phyloP scores from a whole-genome alignment of 73 alveolate genomes.

The Uronychia binucleata region DNA sequence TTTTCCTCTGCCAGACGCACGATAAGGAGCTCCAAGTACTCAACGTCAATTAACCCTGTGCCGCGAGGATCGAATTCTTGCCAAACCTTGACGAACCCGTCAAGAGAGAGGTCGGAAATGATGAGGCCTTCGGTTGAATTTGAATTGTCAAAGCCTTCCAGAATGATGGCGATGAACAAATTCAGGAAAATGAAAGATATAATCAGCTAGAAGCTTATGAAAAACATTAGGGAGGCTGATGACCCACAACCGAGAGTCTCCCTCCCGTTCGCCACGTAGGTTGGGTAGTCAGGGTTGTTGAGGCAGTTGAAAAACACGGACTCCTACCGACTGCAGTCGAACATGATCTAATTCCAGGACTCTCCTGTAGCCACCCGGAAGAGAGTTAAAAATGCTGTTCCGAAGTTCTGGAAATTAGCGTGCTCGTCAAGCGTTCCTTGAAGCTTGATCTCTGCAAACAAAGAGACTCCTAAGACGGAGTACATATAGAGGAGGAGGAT shows the following conservation, averaged over 20 bases:
- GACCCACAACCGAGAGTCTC: slow-evolving; percentile 23
- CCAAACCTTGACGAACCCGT: slow-evolving; percentile 19
- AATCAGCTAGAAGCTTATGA: slow-evolving; percentile 20
- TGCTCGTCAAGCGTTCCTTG: slow-evolving; percentile 24
- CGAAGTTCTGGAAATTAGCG: slow-evolving; percentile 36
- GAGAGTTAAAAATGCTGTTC: slow-evolving; percentile 15
- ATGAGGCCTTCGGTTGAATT: slow-evolving; percentile 22
- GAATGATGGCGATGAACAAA: slow-evolving; percentile 71
- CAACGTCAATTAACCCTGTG: slow-evolving; percentile 24
- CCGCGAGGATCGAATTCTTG: slow-evolving; percentile 19
- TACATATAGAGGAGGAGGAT: slow-evolving; percentile 26
- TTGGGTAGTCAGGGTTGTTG: slow-evolving; percentile 19
- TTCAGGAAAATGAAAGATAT: slow-evolving; percentile 59
- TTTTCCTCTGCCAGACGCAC: too few relatives aligned
- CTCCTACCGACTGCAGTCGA: background rate
- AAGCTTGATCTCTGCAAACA: slow-evolving; percentile 27
- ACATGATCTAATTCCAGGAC: slow-evolving; percentile 41
- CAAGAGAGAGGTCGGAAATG: slow-evolving; percentile 13
- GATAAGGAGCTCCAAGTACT: background rate
- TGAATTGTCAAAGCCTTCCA: slow-evolving; percentile 66
- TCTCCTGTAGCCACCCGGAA: slow-evolving; percentile 54
- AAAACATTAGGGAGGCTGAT: slow-evolving; percentile 5
- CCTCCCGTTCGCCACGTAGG: background rate
- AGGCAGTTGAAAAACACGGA: slow-evolving; percentile 9
- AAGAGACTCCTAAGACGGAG: slow-evolving; percentile 18